These are phyloP conservation scores for Przewalskia tangutica DNA, from an alignment of 257 asterid genomes.

Conservation along the genomic window DNA sequence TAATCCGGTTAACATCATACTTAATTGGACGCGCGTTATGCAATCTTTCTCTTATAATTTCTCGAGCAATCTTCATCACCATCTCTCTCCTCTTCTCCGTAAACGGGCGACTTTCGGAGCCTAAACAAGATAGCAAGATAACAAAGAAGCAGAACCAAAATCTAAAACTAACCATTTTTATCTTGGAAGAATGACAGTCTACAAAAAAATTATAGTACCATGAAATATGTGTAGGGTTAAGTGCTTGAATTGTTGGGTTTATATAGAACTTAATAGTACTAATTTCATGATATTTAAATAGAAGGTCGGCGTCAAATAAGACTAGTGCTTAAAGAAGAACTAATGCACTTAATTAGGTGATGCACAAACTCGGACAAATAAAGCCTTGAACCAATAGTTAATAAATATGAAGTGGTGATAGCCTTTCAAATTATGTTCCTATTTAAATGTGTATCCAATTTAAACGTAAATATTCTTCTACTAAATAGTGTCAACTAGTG, in stretches of 20 bases:
- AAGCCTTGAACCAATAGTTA: neutral
- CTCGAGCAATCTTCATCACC: constrained; percentile 1
- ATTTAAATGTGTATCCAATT: neutral
- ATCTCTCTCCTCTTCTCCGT: neutral
- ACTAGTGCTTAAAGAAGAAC: neutral
- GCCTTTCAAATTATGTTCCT: neutral
- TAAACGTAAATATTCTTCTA: neutral
- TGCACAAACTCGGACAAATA: neutral
- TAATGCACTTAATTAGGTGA: neutral
- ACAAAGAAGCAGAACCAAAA: constrained; percentile 8
- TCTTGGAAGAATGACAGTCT: neutral
- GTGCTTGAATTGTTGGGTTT: neutral
- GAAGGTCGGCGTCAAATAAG: neutral
- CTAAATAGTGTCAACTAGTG: neutral
- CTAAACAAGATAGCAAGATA: constrained; percentile 4
- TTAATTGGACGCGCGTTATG: neutral
- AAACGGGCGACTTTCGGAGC: neutral
- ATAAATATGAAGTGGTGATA: neutral
- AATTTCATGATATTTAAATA: neutral
- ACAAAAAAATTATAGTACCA: neutral
- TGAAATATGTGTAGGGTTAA: neutral
- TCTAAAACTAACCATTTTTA: constrained; percentile 1
- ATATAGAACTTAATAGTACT: neutral
- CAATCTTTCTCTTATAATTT: neutral
- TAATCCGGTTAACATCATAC: neutral